Conservation (phyloP, 140 eudicot genomes). For the Cichorium intybus region DNA sequence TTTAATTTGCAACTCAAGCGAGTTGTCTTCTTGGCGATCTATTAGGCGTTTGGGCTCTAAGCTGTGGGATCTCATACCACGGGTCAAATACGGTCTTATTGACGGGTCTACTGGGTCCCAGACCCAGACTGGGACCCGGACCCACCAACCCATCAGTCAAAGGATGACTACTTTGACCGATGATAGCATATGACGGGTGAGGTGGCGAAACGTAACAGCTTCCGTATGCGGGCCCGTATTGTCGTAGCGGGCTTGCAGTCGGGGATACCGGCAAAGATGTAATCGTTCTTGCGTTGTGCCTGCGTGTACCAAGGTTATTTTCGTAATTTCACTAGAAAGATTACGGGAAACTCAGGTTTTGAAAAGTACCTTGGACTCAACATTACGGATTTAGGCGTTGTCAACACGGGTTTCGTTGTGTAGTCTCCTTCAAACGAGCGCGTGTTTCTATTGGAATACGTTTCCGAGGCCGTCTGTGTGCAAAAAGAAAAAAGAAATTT, state of each 20-base stretch:
- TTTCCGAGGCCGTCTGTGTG: constrained; percentile 58
- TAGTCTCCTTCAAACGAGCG: constrained; percentile 45
- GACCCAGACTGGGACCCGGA: constrained; percentile 38
- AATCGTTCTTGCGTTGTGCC: constrained; percentile 62
- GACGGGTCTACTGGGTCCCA: constrained; percentile 38
- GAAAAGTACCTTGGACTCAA: constrained; percentile 52
- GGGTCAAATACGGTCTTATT: constrained; percentile 49
- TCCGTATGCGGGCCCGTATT: constrained; percentile 42
- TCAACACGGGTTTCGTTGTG: constrained; percentile 12
- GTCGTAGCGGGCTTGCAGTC: constrained; percentile 68
- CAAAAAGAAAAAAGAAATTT: neutral
- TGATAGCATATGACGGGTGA: constrained; percentile 59
- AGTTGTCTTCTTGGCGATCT: constrained; percentile 55
- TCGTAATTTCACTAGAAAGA: constrained; percentile 9
- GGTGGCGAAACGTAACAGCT: constrained; percentile 69
- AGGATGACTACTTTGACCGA: constrained; percentile 43
- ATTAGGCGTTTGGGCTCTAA: constrained; percentile 43
- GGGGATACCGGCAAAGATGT: constrained; percentile 93
- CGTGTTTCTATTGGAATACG: constrained; percentile 48
- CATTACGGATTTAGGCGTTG: constrained; percentile 38
- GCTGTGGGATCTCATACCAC: constrained; percentile 58
- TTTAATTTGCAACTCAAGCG: constrained; percentile 19
- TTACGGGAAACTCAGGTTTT: neutral
- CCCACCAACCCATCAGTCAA: constrained; percentile 27
- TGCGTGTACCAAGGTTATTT: constrained; percentile 23